Percentiles rank a stretch among this genome's conserved stretches.
Conservation (phyloP, 768 basidiomycete species). For the Symmetrospora coprosmae region DNA sequence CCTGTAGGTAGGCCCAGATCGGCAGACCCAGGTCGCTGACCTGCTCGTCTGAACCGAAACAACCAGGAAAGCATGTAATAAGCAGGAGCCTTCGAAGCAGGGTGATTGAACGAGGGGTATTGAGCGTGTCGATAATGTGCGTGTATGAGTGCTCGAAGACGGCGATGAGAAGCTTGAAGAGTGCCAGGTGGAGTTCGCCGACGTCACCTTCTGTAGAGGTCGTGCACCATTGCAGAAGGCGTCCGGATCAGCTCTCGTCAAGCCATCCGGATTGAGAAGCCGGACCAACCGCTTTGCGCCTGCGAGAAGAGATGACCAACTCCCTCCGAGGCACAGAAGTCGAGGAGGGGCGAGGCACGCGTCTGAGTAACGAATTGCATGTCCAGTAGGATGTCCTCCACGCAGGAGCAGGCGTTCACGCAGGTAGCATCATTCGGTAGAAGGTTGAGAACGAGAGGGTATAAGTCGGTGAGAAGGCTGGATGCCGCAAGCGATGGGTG, state of each 20-base stretch:
- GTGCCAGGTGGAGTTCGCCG: slow-evolving; percentile 24
- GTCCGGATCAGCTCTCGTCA: background rate
- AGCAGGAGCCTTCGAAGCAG: slow-evolving; percentile 25
- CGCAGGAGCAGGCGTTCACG: slow-evolving; percentile 21
- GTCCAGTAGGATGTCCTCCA: slow-evolving; percentile 24
- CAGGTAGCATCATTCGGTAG: slow-evolving; percentile 20
- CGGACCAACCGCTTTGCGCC: slow-evolving; percentile 15
- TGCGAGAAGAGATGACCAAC: background rate
- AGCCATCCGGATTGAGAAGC: background rate
- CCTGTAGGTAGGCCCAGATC: slow-evolving; percentile 30
- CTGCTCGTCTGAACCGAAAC: slow-evolving; percentile 22
- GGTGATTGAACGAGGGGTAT: slow-evolving; percentile 8
- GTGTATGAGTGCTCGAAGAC: slow-evolving; percentile 28
- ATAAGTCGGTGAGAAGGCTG: slow-evolving; percentile 24
- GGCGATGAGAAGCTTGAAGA: slow-evolving; percentile 29
- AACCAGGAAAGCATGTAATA: slow-evolving; percentile 27
- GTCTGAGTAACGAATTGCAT: slow-evolving; percentile 2
- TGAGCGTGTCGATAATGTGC: slow-evolving; percentile 3
- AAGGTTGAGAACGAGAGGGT: slow-evolving; percentile 29
- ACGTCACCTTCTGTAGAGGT: slow-evolving; percentile 4
- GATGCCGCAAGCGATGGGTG: background rate
- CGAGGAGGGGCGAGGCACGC: slow-evolving; percentile 22
- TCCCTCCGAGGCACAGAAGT: slow-evolving; percentile 21
- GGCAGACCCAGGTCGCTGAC: slow-evolving; percentile 23
- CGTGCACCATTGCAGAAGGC: no score